Evolutionary conservation across 1,284 basidiomycete species (phyloP).

Genomic region (Abortiporus biennis): DNA sequence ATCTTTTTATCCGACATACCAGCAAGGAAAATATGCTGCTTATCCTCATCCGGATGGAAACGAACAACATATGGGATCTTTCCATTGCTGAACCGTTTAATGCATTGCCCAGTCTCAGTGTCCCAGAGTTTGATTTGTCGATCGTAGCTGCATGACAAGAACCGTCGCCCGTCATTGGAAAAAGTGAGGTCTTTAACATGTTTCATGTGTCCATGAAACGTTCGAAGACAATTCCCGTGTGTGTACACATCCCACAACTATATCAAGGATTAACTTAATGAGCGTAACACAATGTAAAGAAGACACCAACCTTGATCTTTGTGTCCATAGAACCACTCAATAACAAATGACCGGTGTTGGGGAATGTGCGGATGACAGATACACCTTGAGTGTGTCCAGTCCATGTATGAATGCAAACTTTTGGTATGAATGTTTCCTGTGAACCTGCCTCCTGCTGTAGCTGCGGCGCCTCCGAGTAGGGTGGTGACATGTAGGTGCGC

Average conservation of each 20-base stretch:
- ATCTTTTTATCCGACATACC: constrained; percentile 99
- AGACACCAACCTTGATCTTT: constrained; percentile 81
- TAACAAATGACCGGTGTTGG: constrained; percentile 87
- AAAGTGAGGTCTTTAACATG: constrained; percentile 96
- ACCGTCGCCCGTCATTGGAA: constrained; percentile 86
- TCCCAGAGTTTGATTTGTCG: constrained; percentile 99
- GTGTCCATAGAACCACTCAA: constrained; percentile 97
- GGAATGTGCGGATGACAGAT: constrained; percentile 89
- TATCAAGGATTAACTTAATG: constrained; percentile 9
- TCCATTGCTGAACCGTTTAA: constrained; percentile 93
- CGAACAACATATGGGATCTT: constrained; percentile 94
- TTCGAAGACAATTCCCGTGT: constrained; percentile 93
- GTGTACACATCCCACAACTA: constrained; percentile 99
- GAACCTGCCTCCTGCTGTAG: constrained; percentile 77
- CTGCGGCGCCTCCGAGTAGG: constrained; percentile 74
- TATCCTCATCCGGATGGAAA: constrained; percentile 95
- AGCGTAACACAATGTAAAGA: not conserved
- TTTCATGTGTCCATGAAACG: constrained; percentile 95
- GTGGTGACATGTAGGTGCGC: constrained; percentile 96
- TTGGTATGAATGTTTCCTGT: constrained; percentile 92
- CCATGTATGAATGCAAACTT: constrained; percentile 95
- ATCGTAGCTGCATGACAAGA: constrained; percentile 94
- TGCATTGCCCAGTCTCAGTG: constrained; percentile 95
- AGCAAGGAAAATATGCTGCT: constrained; percentile 94
- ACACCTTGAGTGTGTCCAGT: constrained; percentile 97